Base-by-base conservation (phyloP, 2,329 filamentous ascomycete species). In the Rhytidhysteron rufulum region DNA sequence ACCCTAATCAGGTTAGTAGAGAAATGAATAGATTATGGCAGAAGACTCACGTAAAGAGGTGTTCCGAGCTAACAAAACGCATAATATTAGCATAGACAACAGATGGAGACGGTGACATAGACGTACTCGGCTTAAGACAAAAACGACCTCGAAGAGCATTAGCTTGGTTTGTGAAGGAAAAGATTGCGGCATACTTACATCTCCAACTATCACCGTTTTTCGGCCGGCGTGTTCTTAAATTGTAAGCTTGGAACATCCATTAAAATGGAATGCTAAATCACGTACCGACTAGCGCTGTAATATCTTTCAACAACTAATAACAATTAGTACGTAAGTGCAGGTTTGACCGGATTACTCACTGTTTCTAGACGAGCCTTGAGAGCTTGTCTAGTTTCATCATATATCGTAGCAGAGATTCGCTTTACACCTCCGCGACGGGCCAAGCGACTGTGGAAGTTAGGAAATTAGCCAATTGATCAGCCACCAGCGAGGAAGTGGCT, bases 71-170 rank as follows among this genome's bases (percentile, higher is more conserved):
- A 22, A 4, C 10, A n/a, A n/a, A n/a, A n/a, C 5, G 13, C 16
- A 6, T 11, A 8, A 22, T 27, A n/a, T 35, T 35, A 35, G 33
- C 19, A 35, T 15, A 17, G 17, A 5, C 5, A 20, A 20, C 17
- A 20, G 13, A 15, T 17, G 4, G 33, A n/a, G n/a, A 37, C 3
- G 44, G 48, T 20, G 57, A 64, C 40, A 40, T 54, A 15, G 44
- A 51, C 8, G 0, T 95, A 95, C 60, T 88, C 88, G 1, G 89
- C 82, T 4, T 87, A 94, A 63, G 87, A 94, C 47, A 85, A 94
- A 68, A 94, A 95, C 33, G 4, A 35, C 24, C 24, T 27, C 8
- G 13, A 27, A 27, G 13, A 13, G 13, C 24, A 27, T 27, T 13
- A 27, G 24, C 24, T 27, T 8, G 13, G 7, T 8, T 13, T 13